These are phyloP conservation scores for Plasmodium yoelii DNA, from an alignment of 169 alveolate species.

Conservation along the genomic window DNA sequence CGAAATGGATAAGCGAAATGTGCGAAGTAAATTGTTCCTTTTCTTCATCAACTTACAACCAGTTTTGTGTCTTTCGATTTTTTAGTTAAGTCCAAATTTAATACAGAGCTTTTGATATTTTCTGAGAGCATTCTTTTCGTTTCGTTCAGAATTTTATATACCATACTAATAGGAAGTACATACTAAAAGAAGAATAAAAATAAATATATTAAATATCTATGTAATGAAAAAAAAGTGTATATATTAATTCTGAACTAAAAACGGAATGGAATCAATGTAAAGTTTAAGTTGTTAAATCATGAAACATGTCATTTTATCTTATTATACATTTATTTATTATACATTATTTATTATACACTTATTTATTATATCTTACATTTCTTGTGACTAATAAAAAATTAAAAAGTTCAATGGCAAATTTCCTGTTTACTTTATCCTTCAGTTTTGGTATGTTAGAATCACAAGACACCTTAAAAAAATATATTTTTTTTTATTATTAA, in stretches of 20 bases:
- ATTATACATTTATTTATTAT: neutral
- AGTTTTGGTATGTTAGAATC: conserved; percentile 32
- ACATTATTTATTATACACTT: neutral
- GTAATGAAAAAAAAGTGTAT: neutral
- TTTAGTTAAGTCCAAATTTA: conserved; percentile 33
- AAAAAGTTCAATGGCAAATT: conserved; percentile 48
- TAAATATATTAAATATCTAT: neutral
- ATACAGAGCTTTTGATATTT: conserved; percentile 48
- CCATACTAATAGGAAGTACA: conserved; percentile 31
- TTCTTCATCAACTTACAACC: conserved; percentile 18
- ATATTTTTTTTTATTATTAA: too few relatives aligned
- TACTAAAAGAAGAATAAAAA: neutral
- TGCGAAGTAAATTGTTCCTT: neutral
- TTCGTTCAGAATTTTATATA: conserved; percentile 14
- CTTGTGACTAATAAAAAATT: conserved; percentile 46
- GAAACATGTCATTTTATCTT: too few relatives aligned
- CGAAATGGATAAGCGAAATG: too few relatives aligned
- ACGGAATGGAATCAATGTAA: neutral
- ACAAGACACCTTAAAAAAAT: conserved; percentile 14
- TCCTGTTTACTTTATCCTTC: conserved; percentile 51
- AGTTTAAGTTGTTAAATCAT: too few relatives aligned
- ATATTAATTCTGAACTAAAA: neutral
- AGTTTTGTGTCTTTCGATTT: conserved; percentile 54
- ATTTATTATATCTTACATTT: conserved; percentile 8
- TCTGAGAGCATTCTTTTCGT: conserved; percentile 66